Evolutionary conservation across 192 early-diverging fungal species (phyloP), one percentile per base, ranked within the genome.

Genomic region (Coemansia sp.): DNA sequence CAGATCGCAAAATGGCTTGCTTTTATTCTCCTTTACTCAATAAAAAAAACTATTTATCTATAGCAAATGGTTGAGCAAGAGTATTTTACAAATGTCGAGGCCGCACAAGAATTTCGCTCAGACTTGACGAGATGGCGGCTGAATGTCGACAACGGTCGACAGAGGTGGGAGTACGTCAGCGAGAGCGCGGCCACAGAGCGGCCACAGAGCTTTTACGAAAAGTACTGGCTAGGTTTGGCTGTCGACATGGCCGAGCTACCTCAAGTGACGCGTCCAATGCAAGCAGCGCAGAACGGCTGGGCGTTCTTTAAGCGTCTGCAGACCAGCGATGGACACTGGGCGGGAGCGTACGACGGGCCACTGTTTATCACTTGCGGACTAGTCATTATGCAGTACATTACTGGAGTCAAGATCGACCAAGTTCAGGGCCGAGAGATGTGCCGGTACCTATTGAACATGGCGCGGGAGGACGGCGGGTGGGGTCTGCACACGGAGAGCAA

Each of bases 361-460:
- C 92, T 98, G 91, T 99, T 99, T 85, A 78, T 98, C 47, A 89
- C 96, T 34, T 96, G 96, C 16, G 97, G 97, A 29, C 68, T 98
- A 1, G 89, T 95, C 27, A 94, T 99, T 64, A 80, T 91, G 52
- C 91, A 93, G 86, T 95, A 97, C 76, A 90, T 97, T 67, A 95
- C 94, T 0, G 88, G 90, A 24, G 74, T 89, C 5, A 73, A 83
- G 51, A 87, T 94, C 40, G 89, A 87, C 16, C 85, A 92, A 6
- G 85, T 86, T 27, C 88, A 89, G 70, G 68, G 78, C 31, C 84
- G 87, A 5, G 97, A 98, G 86, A 86, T 98, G 66, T 90, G 92
- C 44, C 89, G 94, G 40, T 99, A 98, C 82, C 71, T 99, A 60
- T 79, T 92, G 43, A 92, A 91, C 80, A 82, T 89, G 66, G 96